Evolutionary conservation across 1,284 basidiomycete species (phyloP).

Genomic region (Spongiforma sp.): DNA sequence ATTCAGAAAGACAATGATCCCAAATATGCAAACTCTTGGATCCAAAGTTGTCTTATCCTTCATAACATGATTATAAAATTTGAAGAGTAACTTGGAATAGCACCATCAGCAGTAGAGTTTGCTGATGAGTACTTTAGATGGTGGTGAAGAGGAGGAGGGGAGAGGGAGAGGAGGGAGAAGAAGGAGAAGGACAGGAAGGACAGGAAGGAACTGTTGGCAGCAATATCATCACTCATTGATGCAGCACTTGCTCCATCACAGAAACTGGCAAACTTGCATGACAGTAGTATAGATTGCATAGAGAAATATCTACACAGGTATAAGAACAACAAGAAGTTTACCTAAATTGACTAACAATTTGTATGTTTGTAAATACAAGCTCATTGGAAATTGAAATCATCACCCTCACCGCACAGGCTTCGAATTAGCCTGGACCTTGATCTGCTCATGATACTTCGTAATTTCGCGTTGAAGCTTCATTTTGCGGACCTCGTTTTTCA

Average conservation of each 20-base stretch:
- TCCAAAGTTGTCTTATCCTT: slow-evolving; percentile 7
- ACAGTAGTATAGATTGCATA: too few species aligned
- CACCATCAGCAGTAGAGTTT: neutral
- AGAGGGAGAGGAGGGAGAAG: neutral
- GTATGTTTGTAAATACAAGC: too few species aligned
- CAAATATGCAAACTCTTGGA: slow-evolving; percentile 10
- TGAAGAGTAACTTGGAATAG: slow-evolving; percentile 15
- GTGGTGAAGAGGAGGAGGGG: neutral
- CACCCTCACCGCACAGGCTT: too few species aligned
- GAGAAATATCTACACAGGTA: too few species aligned
- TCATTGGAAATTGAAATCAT: too few species aligned
- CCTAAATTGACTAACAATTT: too few species aligned
- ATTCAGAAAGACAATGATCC: slow-evolving; percentile 9
- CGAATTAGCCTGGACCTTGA: too few species aligned
- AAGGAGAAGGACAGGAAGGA: neutral
- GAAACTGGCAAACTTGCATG: too few species aligned
- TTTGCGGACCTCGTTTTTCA: too few species aligned
- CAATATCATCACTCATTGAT: neutral
- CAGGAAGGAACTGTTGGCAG: neutral
- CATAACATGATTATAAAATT: slow-evolving; percentile 22
- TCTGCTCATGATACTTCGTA: too few species aligned
- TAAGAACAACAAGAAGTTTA: too few species aligned
- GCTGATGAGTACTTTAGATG: neutral
- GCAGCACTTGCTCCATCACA: neutral
- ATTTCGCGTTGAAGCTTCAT: too few species aligned